Evolutionary conservation across 2,329 filamentous ascomycete species (phyloP), one percentile per base, ranked within the genome.

Genomic region (Aspergillus sp.): DNA sequence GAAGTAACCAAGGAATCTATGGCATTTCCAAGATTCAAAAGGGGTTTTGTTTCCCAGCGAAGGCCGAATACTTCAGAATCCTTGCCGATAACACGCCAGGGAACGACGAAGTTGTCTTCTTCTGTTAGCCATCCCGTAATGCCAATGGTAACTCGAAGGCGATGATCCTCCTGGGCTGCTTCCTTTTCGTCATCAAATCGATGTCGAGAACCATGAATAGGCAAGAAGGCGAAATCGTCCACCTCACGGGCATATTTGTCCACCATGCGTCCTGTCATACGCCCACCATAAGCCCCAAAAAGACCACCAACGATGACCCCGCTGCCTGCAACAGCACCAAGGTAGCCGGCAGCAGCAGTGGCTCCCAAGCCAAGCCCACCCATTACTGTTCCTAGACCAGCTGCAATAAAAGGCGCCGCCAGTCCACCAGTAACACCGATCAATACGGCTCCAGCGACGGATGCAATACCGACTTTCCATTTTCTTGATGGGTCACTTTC

Each of bases 251-350:
- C 84, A 71, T 96, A 96, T n/a, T 88, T 82, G 63, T 96, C 91
- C 82, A 97, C 90, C 81, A 93, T 91, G 71, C 92, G 88, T 52
- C 87, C 86, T 0, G 90, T 90, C 82, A 96, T 93, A 37, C 88
- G 85, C 1, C 88, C 87, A 44, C 90, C 90, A 70, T 96, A 96
- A n/a, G 95, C 90, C 8, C 95, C 95, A 68, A 98, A 97, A 40
- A 98, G 78, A 39, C 89, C 86, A 15, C 93, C 93, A 31, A 96
- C 88, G 43, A 92, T 80, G 15, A 95, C 84, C 5, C 88, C 85
- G 61, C 89, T 95, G 39, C 93, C 88, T 2, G 91, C 89, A 68
- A 97, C 81, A 17, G 87, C 83, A 11, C 93, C 93, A 0, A 98
- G 79, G 53, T 96, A 86, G 1, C 87, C 87, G 19, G 92, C 91